phyloP scores from a whole-genome alignment of 2,329 filamentous ascomycete genomes.

The Didymella arachidicola region DNA sequence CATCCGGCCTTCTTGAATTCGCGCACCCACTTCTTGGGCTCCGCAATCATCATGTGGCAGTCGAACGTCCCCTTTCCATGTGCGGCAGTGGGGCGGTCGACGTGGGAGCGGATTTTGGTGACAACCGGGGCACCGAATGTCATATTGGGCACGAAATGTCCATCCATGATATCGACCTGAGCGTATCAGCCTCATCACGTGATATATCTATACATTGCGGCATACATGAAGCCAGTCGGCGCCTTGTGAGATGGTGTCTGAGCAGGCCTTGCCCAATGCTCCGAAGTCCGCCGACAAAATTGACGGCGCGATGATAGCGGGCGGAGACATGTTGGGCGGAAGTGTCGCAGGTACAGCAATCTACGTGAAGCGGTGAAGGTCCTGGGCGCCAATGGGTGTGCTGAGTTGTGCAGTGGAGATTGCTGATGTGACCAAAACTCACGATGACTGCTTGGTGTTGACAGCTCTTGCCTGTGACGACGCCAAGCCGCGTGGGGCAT shows the following conservation, averaged over 20 bases:
- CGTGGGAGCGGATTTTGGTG: conserved; percentile 87
- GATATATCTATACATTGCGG: not conserved
- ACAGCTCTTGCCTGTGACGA: conserved; percentile 24
- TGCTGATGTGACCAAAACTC: conserved; percentile 36
- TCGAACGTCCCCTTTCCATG: conserved; percentile 92
- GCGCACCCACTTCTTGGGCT: conserved; percentile 99
- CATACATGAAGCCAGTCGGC: conserved; percentile 63
- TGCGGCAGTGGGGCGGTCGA: conserved; percentile 73
- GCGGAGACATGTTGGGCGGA: conserved; percentile 74
- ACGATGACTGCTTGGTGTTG: conserved; percentile 47
- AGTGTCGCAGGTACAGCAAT: conserved; percentile 4
- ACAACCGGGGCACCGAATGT: conserved; percentile 96
- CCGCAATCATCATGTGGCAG: conserved; percentile 99
- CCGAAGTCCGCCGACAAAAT: conserved; percentile 98
- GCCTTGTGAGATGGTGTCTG: conserved; percentile 81
- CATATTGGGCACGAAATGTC: conserved; percentile 98
- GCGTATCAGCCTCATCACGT: conserved; percentile 66
- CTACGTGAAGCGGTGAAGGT: conserved; percentile 9
- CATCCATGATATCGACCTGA: conserved; percentile 98
- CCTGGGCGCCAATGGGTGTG: conserved; percentile 29
- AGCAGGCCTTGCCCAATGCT: conserved; percentile 84
- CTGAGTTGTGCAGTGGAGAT: conserved; percentile 29
- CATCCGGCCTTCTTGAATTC: conserved; percentile 94
- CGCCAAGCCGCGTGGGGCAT: conserved; percentile 18
- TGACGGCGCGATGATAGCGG: conserved; percentile 95